Percentiles rank a stretch among this genome's conserved stretches.
Conservation (phyloP, 2,329 filamentous ascomycete species). For the Fusarium sp. region DNA sequence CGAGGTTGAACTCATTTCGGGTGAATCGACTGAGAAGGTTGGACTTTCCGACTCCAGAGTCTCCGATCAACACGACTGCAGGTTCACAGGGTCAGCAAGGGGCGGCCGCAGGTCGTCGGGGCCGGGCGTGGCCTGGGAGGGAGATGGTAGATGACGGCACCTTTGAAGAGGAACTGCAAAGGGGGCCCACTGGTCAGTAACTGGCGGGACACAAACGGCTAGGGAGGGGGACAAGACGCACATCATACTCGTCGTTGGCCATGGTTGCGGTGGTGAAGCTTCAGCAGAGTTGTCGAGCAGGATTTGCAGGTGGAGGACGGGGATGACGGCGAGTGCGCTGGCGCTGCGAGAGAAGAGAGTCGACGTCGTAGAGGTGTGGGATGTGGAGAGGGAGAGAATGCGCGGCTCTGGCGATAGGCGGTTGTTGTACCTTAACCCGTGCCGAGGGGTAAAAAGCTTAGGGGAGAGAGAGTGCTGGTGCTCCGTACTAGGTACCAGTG, state of each 20-base stretch:
- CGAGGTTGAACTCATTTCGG: constrained; percentile 99
- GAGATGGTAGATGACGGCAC: constrained; percentile 65
- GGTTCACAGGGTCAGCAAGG: constrained; percentile 51
- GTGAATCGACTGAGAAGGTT: constrained; percentile 99
- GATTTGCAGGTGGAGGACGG: constrained; percentile 35
- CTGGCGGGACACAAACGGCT: constrained; percentile 43
- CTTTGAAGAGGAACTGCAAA: constrained; percentile 97
- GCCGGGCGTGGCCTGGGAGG: constrained; percentile 34
- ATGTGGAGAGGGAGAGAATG: constrained; percentile 54
- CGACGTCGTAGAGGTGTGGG: constrained; percentile 51
- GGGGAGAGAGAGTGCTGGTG: constrained; percentile 23
- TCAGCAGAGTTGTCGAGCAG: constrained; percentile 30
- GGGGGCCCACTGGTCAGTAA: constrained; percentile 53
- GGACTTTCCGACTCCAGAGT: constrained; percentile 99
- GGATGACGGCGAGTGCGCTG: constrained; percentile 39
- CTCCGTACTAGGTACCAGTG: constrained; percentile 14
- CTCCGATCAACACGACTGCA: constrained; percentile 96
- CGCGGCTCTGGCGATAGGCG: constrained; percentile 53
- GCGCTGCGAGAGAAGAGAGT: constrained; percentile 47
- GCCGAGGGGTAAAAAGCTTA: constrained; percentile 48
- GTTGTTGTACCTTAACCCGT: constrained; percentile 48
- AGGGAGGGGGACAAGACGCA: constrained; percentile 66
- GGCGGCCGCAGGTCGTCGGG: constrained; percentile 26
- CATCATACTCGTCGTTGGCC: constrained; percentile 99
- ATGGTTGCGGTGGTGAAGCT: constrained; percentile 70